Evolutionary conservation across 2,329 filamentous ascomycete species (phyloP), one percentile per base, ranked within the genome.

Genomic region (Lachnellula willkommii): DNA sequence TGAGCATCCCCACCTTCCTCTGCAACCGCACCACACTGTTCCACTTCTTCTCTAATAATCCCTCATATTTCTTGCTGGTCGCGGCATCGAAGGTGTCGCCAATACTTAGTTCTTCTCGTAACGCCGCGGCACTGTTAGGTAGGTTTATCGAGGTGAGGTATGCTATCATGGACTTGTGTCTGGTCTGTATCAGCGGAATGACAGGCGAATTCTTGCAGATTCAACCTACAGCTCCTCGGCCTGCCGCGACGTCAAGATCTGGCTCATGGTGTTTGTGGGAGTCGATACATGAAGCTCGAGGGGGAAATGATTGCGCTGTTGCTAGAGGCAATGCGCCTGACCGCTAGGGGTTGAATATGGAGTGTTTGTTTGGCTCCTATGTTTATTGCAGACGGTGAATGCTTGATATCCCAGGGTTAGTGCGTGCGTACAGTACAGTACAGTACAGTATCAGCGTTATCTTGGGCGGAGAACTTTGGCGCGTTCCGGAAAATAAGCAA

Each of bases 21-120:
- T 97, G 93, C 72, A 97, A 74, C 59, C 93, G 82, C 67, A 96
- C 91, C 28, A 97, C 88, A 67, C 90, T 94, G 20, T 93, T 97
- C 93, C 93, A 97, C 78, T 97, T 97, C 82, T 96, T 96, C 79
- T 97, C 93, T 63, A 97, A 75, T 28, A 97, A 74, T 1, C 89
- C 89, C 73, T 96, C 91, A 75, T 96, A 97, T 75, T 95, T 96
- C 77, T 96, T 96, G 52, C 87, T 81, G 20, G 90, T 96, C 17
- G 82, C 81, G 60, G 88, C 79, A 70, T 96, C 90, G 66, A 95
- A 92, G 48, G 75, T 74, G 39, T 75, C 78, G 51, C 84, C 81
- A 4, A 96, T 80, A 54, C 80, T 79, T n/a, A 89, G 75, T 72
- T 96, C 92, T 67, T 88, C 80, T 60, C 90, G 84, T 57, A 96